Evolutionary conservation across 2,329 filamentous ascomycete genomes (phyloP), one percentile per base, ranked within the genome.

Genomic region (Penicillium decumbens): DNA sequence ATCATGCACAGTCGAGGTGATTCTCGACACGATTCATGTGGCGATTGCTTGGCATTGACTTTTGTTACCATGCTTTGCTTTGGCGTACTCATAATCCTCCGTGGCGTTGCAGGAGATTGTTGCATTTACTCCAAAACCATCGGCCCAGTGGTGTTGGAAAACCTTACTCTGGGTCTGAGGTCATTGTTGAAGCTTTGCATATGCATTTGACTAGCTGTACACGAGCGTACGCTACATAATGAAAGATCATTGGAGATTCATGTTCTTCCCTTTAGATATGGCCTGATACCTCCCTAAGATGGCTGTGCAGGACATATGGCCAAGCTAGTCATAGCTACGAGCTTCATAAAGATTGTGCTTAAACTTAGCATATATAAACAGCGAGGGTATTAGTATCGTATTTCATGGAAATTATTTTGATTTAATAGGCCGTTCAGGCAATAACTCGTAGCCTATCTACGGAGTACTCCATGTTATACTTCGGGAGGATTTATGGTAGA

Each of bases 1-100:
- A 53, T 8, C 35, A 50, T 18, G 35, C 40, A 15, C 47, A 28
- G n/a, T 27, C 40, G 24, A 51, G 47, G 30, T 58, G 45, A 51
- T 51, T 45, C 7, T 39, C 18, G 20, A 2, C 12, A 7, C 24
- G n/a, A 23, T 25, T 32, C 24, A 5, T 40, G 8, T 25, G 3
- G 7, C 13, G 29, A 30, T 43, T 50, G 9, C 39, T 13, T 32
- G 43, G 29, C 39, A 41, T 40, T 6, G 44, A 20, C 24, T 32
- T 41, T 13, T 29, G n/a, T 37, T 40, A 20, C 10, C 13, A 25
- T 13, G 2, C 25, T 15, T 37, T 37, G 15, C 18, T 37, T 46
- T 29, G 37, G 44, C 35, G 27, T 38, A 42, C 9, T 30, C 18
- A 37, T 38, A 9, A 47, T 35, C 24, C 18, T 12, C 24, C 20